Evolutionary conservation across 345 rosid genomes (phyloP), one percentile per base, ranked within the genome.

Genomic region (Salix brachista): DNA sequence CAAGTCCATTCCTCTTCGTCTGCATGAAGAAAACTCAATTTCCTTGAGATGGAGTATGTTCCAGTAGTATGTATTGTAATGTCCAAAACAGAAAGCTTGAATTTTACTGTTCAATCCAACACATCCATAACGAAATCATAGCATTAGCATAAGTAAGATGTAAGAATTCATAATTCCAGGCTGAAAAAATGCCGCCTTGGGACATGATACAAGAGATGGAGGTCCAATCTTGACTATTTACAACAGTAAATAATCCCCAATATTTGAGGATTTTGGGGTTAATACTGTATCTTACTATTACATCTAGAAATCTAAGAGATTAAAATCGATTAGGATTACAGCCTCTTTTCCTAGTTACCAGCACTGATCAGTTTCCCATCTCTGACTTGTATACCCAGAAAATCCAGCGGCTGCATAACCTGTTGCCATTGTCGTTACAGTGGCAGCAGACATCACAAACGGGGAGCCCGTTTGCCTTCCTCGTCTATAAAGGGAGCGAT

Each of bases 351-450:
- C 36, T 2, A 4, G 21, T 39, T 75, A 90, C 94, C 94, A 90
- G 77, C 92, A 91, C 82, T 91, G 95, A 79, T 91, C 95, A 8
- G 92, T 88, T 75, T 91, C 92, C 95, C 95, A 91, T 37, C 83
- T 74, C 76, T 88, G 80, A 26, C 84, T 32, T 6, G 83, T 60
- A 25, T 71, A 83, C 56, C 83, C 75, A 64, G 82, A 78, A 48
- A 68, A 84, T 46, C 80, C 81, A 8, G 81, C 65, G 46, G 80
- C 65, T 5, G 82, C 61, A 67, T 39, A 75, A 41, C 69, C 32
- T 28, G 46, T 6, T 4, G 17, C 21, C 13, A 58, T 30, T 5
- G 70, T 8, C 6, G 62, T 13, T 30, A 61, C 50, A 8, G 44
- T 62, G 1, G 75, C 79, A 4, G 75, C 78, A 18, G 87, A 78